phyloP scores from a whole-genome alignment of 2,329 filamentous ascomycete genomes.

The Falciphora oryzae region DNA sequence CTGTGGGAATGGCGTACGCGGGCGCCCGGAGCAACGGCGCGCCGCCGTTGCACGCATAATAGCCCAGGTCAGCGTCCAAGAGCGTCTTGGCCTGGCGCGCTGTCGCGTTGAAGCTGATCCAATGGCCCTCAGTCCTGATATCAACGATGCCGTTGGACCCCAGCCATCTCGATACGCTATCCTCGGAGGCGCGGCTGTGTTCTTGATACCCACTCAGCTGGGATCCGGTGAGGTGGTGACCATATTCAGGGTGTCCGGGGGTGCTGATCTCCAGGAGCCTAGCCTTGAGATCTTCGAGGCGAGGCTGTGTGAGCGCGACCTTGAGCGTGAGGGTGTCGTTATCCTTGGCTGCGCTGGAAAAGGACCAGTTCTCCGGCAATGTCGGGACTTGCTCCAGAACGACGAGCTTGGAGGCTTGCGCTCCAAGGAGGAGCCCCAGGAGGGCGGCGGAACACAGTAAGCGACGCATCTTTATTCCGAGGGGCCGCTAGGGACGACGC shows the following conservation, averaged over 20 bases:
- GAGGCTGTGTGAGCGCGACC: slow-evolving; percentile 24
- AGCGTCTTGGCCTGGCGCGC: slow-evolving; percentile 33
- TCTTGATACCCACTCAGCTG: slow-evolving; percentile 31
- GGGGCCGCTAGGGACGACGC: background rate
- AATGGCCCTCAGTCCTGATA: slow-evolving; percentile 23
- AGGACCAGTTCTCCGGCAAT: slow-evolving; percentile 23
- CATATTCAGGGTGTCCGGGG: slow-evolving; percentile 18
- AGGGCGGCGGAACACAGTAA: background rate
- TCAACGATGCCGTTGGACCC: slow-evolving; percentile 27
- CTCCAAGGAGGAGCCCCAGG: background rate
- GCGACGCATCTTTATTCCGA: background rate
- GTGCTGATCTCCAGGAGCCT: slow-evolving; percentile 21
- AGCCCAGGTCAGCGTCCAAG: slow-evolving; percentile 33
- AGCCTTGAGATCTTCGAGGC: slow-evolving; percentile 24
- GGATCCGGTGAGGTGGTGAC: slow-evolving; percentile 28
- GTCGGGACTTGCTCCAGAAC: slow-evolving; percentile 17
- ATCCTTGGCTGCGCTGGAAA: slow-evolving; percentile 18
- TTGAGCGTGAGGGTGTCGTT: slow-evolving; percentile 23
- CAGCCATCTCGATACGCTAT: slow-evolving; percentile 37
- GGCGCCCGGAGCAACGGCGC: slow-evolving; percentile 35
- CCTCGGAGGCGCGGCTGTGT: slow-evolving; percentile 27
- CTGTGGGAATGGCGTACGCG: slow-evolving; percentile 37
- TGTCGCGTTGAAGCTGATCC: slow-evolving; percentile 37
- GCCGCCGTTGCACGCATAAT: slow-evolving; percentile 34
- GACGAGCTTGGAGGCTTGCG: slow-evolving; percentile 9